Conservation (phyloP, 768 basidiomycete genomes). For the Daedalea quercina region DNA sequence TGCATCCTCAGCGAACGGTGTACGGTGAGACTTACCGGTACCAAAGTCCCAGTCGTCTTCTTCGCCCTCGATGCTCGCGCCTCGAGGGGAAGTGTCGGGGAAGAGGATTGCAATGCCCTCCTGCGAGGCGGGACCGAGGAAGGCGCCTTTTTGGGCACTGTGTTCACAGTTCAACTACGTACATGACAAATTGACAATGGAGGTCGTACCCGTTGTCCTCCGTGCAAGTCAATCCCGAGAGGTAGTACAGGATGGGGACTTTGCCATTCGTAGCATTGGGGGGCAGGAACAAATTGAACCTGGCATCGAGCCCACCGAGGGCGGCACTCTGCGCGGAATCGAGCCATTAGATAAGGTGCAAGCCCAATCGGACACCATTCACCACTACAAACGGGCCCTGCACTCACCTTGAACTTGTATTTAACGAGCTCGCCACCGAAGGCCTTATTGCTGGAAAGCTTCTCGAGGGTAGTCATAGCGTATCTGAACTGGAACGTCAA, state of each 20-base stretch:
- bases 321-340: conserved; percentile 48
- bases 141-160: conserved; percentile 91
- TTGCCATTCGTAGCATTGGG: conserved; percentile 42
- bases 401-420: conserved; percentile 74
- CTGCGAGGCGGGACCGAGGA: conserved; percentile 77
- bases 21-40: conserved; percentile 40
- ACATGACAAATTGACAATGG: neutral
- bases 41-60: conserved; percentile 87
- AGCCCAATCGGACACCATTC: neutral
- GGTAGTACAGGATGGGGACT: conserved; percentile 73
- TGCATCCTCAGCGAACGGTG: neutral
- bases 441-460: conserved; percentile 69
- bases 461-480: conserved; percentile 38
- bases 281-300: conserved; percentile 90
- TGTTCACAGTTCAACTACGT: neutral
- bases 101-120: conserved; percentile 89
- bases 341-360: neutral
- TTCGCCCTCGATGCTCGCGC: conserved; percentile 81
- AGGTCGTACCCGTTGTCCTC: conserved; percentile 82
- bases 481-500: conserved; percentile 11
- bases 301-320: conserved; percentile 61
- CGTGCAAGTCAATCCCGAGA: conserved; percentile 84
- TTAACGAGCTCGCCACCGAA: conserved; percentile 80
- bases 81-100: conserved; percentile 93
- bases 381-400: neutral